phyloP scores from a whole-genome alignment of 2,329 filamentous ascomycete genomes.

The Blastomyces emzantsi region DNA sequence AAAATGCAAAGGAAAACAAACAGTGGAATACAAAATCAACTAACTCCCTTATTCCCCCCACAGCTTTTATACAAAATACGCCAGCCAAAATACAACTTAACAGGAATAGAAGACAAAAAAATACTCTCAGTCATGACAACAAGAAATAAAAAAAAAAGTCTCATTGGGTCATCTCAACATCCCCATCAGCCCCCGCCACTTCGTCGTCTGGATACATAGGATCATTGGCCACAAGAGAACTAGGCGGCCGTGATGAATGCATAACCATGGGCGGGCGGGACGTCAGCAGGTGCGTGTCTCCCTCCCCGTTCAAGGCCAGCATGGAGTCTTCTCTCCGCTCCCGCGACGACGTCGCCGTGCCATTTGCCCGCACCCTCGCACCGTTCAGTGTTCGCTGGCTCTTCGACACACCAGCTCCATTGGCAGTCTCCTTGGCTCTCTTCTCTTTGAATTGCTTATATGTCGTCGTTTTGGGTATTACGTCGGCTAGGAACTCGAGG shows the following conservation, averaged over 20 bases:
- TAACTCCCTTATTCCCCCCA: not conserved
- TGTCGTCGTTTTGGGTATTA: constrained; percentile 76
- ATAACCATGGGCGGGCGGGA: constrained; percentile 29
- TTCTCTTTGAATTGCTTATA: constrained; percentile 69
- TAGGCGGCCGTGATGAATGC: constrained; percentile 33
- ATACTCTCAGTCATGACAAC: not conserved
- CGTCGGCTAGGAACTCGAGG: constrained; percentile 86
- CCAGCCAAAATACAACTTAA: not conserved
- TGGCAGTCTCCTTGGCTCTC: constrained; percentile 27
- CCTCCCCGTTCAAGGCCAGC: constrained; percentile 14
- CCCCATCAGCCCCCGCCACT: constrained; percentile 35
- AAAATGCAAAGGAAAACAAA: not conserved
- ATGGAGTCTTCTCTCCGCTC: constrained; percentile 17
- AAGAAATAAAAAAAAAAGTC: constrained; percentile 18
- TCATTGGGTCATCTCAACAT: constrained; percentile 49
- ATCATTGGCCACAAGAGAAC: constrained; percentile 36
- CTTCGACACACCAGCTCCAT: constrained; percentile 27
- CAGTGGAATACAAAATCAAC: not conserved
- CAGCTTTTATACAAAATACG: constrained; percentile 5
- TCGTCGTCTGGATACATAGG: constrained; percentile 40
- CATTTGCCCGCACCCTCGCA: constrained; percentile 18
- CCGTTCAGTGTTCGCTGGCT: constrained; percentile 32
- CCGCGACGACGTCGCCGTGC: constrained; percentile 17
- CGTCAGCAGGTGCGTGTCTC: constrained; percentile 19
- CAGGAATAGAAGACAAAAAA: not conserved